Base-by-base conservation (phyloP, 805 yeast species). In the Yarrowia sp. region DNA sequence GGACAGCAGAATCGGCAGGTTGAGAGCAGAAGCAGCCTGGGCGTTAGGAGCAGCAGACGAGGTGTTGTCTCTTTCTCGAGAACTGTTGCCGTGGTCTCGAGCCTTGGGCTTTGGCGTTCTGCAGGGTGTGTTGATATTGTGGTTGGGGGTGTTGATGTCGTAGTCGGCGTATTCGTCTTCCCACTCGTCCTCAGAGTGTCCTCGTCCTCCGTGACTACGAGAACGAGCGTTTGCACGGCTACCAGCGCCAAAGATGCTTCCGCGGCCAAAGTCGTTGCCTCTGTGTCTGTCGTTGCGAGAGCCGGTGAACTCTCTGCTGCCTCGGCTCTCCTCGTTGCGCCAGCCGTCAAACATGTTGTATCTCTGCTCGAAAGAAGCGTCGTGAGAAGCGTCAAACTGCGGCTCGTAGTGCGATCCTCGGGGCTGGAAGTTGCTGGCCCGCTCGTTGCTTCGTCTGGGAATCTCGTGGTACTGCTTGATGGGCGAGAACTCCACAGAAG, bases 381-480 rank as follows among this genome's bases (percentile, higher is more conserved):
- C 58, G 8, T 35, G 35, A 8, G 42, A 33, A 2, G n/a, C 42
- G 19, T 51, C 58, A 16, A 33, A 51, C n/a, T 32, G 41, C 22
- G 58, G 33, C 38, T 42, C 33, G 22, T 51, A 51, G 1, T 16
- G 8, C 3, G 39, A 33, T 2, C 58, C 58, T 33, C 58, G 10
- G 4, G 58, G 58, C 32, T 51, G 41, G 32, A 51, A 51, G 5
- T 18, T 8, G 38, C 21, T 22, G n/a, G 19, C 25, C 2, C 36
- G 27, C 2, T 14, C 55, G 12, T 32, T n/a, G 14, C 27, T 19
- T 32, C 55, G 14, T 47, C 58, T 10, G 4, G 58, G 58, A 35
- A 51, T 35, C 31, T 35, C 42, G 24, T 51, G 41, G 58, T 51
- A 51, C 42, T 51, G 58, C 24, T 35, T 51, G 42, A 51, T 24